Conservation (phyloP, 176 grass and related monocot genomes). For the Rhipidocladum racemiflorum region DNA sequence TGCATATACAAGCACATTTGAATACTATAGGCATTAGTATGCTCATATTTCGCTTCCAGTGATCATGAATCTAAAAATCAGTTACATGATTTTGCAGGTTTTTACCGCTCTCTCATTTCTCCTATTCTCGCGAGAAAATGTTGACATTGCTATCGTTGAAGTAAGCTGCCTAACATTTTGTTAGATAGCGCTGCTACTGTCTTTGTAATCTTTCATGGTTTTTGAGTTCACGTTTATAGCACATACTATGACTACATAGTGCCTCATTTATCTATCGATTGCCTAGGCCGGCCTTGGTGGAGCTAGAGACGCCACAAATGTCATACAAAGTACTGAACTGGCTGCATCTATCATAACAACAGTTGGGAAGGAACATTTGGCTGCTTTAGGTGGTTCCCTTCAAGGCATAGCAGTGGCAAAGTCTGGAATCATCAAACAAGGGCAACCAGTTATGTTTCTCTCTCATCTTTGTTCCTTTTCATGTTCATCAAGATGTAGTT, state of each 20-base stretch:
- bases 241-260: background rate
- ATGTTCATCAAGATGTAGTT: background rate
- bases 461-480: slow-evolving; percentile 8
- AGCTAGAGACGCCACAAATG: slow-evolving; percentile 97
- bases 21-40: background rate
- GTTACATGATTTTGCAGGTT: slow-evolving; percentile 53
- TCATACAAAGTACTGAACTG: slow-evolving; percentile 72
- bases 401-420: slow-evolving; percentile 88
- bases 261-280: slow-evolving; percentile 14
- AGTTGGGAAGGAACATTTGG: slow-evolving; percentile 81
- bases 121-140: slow-evolving; percentile 68
- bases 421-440: slow-evolving; percentile 91
- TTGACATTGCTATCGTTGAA: slow-evolving; percentile 84
- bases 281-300: slow-evolving; percentile 87
- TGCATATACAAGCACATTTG: background rate
- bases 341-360: slow-evolving; percentile 81
- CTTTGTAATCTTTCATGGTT: background rate
- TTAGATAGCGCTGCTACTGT: background rate
- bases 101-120: slow-evolving; percentile 82
- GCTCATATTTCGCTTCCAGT: background rate
- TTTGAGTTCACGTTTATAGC: background rate
- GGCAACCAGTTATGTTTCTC: slow-evolving; percentile 72
- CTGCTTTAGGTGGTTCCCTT: slow-evolving; percentile 83
- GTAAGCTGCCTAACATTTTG: slow-evolving; percentile 47
- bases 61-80: background rate